These are phyloP conservation scores for Chaetoceros tenuissimus DNA, from an alignment of 108 stramenopile genomes.

Conservation along the genomic window DNA sequence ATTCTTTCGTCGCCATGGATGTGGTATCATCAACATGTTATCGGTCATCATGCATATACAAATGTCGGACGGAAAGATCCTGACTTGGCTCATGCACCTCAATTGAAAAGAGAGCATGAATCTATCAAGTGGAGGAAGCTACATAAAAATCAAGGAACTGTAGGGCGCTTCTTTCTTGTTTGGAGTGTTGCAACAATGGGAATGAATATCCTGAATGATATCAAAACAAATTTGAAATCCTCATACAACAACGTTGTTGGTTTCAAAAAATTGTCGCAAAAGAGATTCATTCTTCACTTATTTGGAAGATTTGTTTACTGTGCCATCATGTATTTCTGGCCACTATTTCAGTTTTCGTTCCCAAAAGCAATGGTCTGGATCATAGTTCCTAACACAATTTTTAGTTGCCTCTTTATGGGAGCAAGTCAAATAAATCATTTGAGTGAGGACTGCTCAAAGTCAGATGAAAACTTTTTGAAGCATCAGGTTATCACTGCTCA, in stretches of 20 bases:
- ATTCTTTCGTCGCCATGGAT: constrained; percentile 36
- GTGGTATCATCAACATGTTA: constrained; percentile 53
- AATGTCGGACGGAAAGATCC: constrained; percentile 47
- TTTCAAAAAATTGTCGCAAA: constrained; percentile 16
- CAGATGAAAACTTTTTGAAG: constrained; percentile 33
- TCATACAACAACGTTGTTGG: constrained; percentile 49
- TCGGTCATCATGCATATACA: constrained; percentile 47
- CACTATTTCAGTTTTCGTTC: constrained; percentile 23
- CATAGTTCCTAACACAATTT: constrained; percentile 21
- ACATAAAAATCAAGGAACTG: constrained; percentile 21
- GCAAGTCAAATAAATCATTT: constrained; percentile 52
- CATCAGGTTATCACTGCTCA: constrained; percentile 46
- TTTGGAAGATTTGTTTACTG: constrained; percentile 27
- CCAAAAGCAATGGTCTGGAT: constrained; percentile 44
- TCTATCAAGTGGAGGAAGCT: constrained; percentile 33
- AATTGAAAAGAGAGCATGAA: constrained; percentile 43
- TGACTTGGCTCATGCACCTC: constrained; percentile 45
- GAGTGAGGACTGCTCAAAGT: constrained; percentile 22
- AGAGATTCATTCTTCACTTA: constrained; percentile 19
- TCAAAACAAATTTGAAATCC: constrained; percentile 28
- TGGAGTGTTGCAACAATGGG: constrained; percentile 40
- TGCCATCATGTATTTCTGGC: constrained; percentile 28
- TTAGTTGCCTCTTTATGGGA: constrained; percentile 41
- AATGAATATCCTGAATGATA: constrained; percentile 29
- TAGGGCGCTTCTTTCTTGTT: constrained; percentile 19